Base-by-base conservation (phyloP, 2,329 filamentous ascomycete genomes). In the Cordyceps pruinosa region DNA sequence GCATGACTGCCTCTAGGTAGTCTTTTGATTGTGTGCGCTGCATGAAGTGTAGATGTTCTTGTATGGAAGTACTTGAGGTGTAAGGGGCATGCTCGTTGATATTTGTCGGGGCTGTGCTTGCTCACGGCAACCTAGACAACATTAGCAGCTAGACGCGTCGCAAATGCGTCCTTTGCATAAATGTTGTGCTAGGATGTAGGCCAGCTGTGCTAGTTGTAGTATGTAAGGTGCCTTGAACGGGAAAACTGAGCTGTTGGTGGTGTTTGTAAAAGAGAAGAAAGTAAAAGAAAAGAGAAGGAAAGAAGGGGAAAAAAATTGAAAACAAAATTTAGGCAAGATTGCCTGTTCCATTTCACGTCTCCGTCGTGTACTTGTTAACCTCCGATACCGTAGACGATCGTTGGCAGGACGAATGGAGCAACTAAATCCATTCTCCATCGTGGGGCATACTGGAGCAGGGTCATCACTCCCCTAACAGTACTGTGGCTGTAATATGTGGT, bases 121-220 rank as follows among this genome's bases (percentile, higher is more conserved):
- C 50, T 53, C 50, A 53, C 39, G 35, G 19, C 30, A 53, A n/a
- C 35, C 17, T 53, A 53, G 50, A 53, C 37, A 44, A 34, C 26
- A 53, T 44, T 35, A 53, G 35, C 50, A 53, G 13, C 25, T 15
- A 17, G 50, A 53, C 50, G 39, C 50, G 50, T 53, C 50, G 50
- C 50, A 53, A 42, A 34, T 34, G 50, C 37, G 50, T 53, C 50
- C 39, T 53, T 53, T 35, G 50, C 37, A 30, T 34, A 34, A 25
- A 53, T 53, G 39, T 35, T 53, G 50, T 53, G 50, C 32, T 53
- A 41, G 39, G 50, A 34, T 53, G 50, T 44, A 53, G 50, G 50
- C 34, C 21, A 42, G 50, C 50, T 53, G 32, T 53, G 50, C 34
- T 15, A 42, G 35, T 53, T 44, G 50, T 21, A 53, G 50, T 42